A percentile compares a stretch with the other conserved stretches of the same genome.
These are phyloP conservation scores for Suhomyces pyralidae DNA, from an alignment of 805 yeast species.

Conservation along the genomic window DNA sequence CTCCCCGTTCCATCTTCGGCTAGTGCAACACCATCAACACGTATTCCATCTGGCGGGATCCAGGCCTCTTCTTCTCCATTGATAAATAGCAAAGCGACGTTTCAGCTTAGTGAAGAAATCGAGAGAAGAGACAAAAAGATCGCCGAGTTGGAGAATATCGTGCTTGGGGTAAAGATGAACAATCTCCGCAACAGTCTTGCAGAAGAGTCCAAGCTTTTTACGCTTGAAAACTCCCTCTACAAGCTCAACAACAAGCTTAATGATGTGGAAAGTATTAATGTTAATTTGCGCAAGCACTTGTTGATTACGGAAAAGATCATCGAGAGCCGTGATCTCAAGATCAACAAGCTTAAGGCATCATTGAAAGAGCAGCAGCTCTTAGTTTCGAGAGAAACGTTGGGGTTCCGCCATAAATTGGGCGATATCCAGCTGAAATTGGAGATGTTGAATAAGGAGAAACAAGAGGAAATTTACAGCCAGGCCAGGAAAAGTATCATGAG, in stretches of 20 bases:
- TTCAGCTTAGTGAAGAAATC: slow-evolving; percentile 18
- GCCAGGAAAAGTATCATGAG: slow-evolving; percentile 13
- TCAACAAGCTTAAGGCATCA: slow-evolving; percentile 49
- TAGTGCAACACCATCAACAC: neutral
- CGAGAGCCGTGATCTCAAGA: slow-evolving; percentile 55
- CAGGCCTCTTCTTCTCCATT: slow-evolving; percentile 9
- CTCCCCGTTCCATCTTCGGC: slow-evolving; percentile 9
- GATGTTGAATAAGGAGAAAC: slow-evolving; percentile 10
- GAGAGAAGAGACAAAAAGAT: slow-evolving; percentile 28
- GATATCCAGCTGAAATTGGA: slow-evolving; percentile 20
- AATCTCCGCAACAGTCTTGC: slow-evolving; percentile 30
- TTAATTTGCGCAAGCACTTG: slow-evolving; percentile 53
- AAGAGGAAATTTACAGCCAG: slow-evolving; percentile 11
- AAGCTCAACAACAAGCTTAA: slow-evolving; percentile 56
- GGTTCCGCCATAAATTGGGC: slow-evolving; percentile 46
- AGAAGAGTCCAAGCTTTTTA: slow-evolving; percentile 49
- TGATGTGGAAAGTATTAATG: slow-evolving; percentile 63
- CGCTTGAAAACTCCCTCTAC: slow-evolving; percentile 56
- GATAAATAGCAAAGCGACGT: neutral
- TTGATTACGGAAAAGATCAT: slow-evolving; percentile 53
- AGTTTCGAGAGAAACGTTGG: slow-evolving; percentile 46
- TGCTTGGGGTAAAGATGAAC: slow-evolving; percentile 28
- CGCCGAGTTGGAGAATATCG: slow-evolving; percentile 26
- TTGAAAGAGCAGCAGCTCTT: slow-evolving; percentile 50
- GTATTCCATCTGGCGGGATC: slow-evolving; percentile 4